phyloP scores from a whole-genome alignment of 2,329 filamentous ascomycete species.

The Westerdykella sp. region DNA sequence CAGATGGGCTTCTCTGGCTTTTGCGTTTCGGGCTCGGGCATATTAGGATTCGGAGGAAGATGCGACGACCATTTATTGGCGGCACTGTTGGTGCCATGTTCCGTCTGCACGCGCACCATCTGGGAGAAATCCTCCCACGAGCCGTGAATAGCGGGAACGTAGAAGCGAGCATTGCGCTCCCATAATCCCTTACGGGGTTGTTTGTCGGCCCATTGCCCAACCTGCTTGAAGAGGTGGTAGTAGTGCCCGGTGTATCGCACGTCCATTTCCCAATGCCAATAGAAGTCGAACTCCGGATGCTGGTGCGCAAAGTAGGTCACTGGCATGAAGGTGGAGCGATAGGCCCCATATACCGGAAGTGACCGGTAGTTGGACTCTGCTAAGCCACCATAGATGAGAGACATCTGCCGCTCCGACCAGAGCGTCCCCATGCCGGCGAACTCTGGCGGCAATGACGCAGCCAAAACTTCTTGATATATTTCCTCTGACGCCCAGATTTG shows the following conservation, averaged over 20 bases:
- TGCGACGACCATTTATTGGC: constrained; percentile 40
- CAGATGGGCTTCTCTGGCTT: constrained; percentile 44
- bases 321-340: constrained; percentile 80
- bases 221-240: constrained; percentile 68
- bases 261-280: constrained; percentile 97
- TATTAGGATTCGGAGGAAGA: constrained; percentile 38
- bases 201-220: constrained; percentile 59
- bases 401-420: constrained; percentile 50
- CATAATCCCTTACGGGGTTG: constrained; percentile 68
- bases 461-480: constrained; percentile 62
- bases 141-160: constrained; percentile 64
- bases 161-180: constrained; percentile 73
- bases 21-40: constrained; percentile 35
- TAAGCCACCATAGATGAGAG: constrained; percentile 48
- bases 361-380: constrained; percentile 49
- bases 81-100: constrained; percentile 45
- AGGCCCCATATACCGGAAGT: constrained; percentile 62
- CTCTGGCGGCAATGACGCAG: constrained; percentile 43
- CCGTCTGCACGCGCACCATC: constrained; percentile 57
- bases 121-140: constrained; percentile 65
- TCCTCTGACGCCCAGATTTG: constrained; percentile 77
- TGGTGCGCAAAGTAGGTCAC: constrained; percentile 87
- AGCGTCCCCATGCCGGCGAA: constrained; percentile 49
- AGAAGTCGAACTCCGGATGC: constrained; percentile 83
- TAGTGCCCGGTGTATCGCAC: constrained; percentile 85